phyloP scores from a whole-genome alignment of 345 rosid genomes.

The Carallia pectinifolia region DNA sequence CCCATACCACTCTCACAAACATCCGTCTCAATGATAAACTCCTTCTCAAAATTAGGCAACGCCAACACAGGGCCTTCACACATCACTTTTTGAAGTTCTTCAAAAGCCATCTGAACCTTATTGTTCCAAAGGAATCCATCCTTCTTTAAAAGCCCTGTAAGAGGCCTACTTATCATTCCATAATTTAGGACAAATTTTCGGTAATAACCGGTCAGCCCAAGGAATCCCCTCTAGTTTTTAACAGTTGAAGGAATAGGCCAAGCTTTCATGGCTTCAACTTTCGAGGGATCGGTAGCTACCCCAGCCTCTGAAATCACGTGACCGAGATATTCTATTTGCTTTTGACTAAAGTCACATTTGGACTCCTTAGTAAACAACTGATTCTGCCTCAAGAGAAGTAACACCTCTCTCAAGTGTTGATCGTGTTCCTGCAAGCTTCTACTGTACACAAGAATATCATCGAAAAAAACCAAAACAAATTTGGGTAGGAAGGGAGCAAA shows the following conservation, averaged over 20 bases:
- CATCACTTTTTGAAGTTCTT: no score
- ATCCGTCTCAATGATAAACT: no score
- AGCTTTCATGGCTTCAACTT: neutral
- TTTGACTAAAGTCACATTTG: neutral
- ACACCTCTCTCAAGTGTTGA: neutral
- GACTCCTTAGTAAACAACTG: neutral
- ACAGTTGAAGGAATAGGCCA: no score
- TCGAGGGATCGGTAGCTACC: neutral
- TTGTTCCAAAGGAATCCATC: no score
- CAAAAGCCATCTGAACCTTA: no score
- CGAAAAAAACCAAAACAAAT: neutral
- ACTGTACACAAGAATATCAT: neutral
- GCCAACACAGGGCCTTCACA: no score
- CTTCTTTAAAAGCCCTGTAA: no score
- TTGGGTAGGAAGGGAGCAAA: neutral
- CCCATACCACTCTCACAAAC: no score
- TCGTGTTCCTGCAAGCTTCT: neutral
- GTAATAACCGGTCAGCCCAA: neutral
- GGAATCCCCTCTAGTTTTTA: neutral
- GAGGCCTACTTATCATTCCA: no score
- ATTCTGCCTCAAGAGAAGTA: neutral
- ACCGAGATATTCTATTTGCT: neutral
- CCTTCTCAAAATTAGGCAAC: no score
- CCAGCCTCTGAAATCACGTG: neutral
- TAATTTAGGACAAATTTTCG: neutral